Evolutionary conservation across 768 basidiomycete genomes (phyloP).

Genomic region (Psilocybe subaeruginosa): DNA sequence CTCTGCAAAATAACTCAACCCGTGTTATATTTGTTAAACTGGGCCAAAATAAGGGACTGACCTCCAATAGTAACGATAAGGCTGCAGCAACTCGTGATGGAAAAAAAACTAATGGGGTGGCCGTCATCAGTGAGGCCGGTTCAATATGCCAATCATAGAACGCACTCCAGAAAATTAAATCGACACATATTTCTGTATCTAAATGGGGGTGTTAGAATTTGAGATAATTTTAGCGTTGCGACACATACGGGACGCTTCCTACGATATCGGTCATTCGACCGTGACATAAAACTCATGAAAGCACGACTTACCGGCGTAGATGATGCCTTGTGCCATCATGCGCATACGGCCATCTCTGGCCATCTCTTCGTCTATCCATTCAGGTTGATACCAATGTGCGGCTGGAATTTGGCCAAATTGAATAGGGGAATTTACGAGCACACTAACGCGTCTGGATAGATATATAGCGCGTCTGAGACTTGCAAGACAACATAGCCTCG

Average conservation of each 20-base stretch:
- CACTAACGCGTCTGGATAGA: constrained; percentile 46
- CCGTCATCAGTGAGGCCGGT: neutral
- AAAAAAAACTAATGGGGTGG: constrained; percentile 69
- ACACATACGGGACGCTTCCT: constrained; percentile 75
- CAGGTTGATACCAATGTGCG: constrained; percentile 82
- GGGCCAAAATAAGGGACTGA: constrained; percentile 20
- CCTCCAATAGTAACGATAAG: constrained; percentile 87
- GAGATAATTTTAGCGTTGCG: neutral
- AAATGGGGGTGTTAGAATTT: neutral
- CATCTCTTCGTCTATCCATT: constrained; percentile 75
- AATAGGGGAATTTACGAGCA: constrained; percentile 60
- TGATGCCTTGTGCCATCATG: constrained; percentile 65
- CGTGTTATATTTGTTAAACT: constrained; percentile 1
- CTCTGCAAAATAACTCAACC: constrained; percentile 37
- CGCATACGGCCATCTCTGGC: constrained; percentile 61
- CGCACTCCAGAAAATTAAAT: constrained; percentile 88
- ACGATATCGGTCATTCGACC: constrained; percentile 12
- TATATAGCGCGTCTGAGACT: neutral
- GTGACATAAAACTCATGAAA: constrained; percentile 1
- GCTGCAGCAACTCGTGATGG: constrained; percentile 72
- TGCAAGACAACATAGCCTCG: neutral
- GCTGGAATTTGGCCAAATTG: constrained; percentile 73
- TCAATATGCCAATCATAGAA: constrained; percentile 6
- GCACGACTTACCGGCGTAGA: constrained; percentile 55
- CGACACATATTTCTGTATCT: constrained; percentile 96